phyloP scores from a whole-genome alignment of 176 grass and related monocot species.

The Puya raimondii region DNA sequence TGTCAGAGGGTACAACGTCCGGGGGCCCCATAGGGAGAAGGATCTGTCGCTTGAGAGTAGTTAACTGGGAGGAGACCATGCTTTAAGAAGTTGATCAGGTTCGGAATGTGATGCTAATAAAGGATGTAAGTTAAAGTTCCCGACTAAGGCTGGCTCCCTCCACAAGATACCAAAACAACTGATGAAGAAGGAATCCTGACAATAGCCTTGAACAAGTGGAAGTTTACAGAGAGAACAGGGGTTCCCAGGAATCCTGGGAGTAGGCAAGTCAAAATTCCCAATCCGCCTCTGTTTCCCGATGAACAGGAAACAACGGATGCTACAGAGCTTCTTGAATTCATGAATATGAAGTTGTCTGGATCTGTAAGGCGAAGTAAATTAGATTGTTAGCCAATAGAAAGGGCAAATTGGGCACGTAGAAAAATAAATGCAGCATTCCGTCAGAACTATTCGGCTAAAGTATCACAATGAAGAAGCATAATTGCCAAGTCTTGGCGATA shows the following conservation, averaged over 20 bases:
- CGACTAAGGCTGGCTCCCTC: constrained; percentile 40
- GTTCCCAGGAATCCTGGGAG: constrained; percentile 61
- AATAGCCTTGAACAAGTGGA: constrained; percentile 97
- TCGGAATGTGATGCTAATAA: neutral
- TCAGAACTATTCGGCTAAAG: neutral
- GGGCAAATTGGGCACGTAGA: neutral
- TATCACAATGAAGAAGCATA: neutral
- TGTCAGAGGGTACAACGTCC: constrained; percentile 71
- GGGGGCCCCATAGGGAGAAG: constrained; percentile 70
- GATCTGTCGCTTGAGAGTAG: constrained; percentile 43
- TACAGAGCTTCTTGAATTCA: constrained; percentile 84
- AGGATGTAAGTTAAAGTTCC: constrained; percentile 8
- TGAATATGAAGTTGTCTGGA: constrained; percentile 89
- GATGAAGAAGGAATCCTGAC: constrained; percentile 91
- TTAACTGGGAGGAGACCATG: constrained; percentile 77
- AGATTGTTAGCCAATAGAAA: neutral
- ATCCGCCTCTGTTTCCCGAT: constrained; percentile 71
- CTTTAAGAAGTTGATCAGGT: constrained; percentile 23
- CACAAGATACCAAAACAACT: constrained; percentile 44
- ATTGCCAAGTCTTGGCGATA: neutral
- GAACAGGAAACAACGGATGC: constrained; percentile 91
- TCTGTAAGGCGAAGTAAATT: constrained; percentile 33
- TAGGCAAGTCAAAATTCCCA: constrained; percentile 46
- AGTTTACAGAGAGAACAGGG: constrained; percentile 54
- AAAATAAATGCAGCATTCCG: too few relatives aligned